A percentile compares a stretch with the other conserved stretches of the same genome.
phyloP scores from a whole-genome alignment of 2,329 filamentous ascomycete species.

The Penicillium fuscoglaucum region DNA sequence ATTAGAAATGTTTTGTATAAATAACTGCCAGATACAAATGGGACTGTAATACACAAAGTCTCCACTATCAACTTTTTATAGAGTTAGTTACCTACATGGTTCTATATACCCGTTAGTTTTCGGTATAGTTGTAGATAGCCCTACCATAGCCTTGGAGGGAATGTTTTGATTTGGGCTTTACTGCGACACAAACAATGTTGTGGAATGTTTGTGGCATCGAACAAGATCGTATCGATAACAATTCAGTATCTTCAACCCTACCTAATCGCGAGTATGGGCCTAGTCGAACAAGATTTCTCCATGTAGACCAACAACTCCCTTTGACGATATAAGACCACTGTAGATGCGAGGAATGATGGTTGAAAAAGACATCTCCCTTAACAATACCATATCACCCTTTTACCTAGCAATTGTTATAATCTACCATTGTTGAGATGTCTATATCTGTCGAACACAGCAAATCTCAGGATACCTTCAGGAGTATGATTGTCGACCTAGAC shows the following conservation, averaged over 20 bases:
- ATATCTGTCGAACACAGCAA: not conserved
- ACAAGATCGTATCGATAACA: not conserved
- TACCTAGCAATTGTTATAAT: not conserved
- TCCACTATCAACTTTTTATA: not conserved
- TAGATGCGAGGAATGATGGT: not conserved
- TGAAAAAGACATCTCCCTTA: not conserved
- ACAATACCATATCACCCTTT: not conserved
- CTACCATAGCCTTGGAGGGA: not conserved
- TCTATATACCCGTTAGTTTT: not conserved
- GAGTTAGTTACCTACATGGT: not conserved
- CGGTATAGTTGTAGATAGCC: not conserved
- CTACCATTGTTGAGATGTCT: not conserved
- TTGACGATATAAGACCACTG: not conserved
- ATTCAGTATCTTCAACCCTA: not conserved
- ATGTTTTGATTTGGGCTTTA: not conserved
- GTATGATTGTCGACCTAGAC: not conserved
- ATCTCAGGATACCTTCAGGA: not conserved
- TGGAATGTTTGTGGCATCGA: not conserved
- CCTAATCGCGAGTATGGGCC: not conserved
- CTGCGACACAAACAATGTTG: not conserved
- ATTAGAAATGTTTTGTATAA: too few relatives aligned
- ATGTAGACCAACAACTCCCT: not conserved
- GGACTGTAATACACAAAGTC: not conserved
- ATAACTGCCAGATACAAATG: not conserved
- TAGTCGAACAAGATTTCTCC: not conserved